Base-by-base conservation (phyloP, 2,329 filamentous ascomycete genomes). In the Pestalotiopsis sp. region DNA sequence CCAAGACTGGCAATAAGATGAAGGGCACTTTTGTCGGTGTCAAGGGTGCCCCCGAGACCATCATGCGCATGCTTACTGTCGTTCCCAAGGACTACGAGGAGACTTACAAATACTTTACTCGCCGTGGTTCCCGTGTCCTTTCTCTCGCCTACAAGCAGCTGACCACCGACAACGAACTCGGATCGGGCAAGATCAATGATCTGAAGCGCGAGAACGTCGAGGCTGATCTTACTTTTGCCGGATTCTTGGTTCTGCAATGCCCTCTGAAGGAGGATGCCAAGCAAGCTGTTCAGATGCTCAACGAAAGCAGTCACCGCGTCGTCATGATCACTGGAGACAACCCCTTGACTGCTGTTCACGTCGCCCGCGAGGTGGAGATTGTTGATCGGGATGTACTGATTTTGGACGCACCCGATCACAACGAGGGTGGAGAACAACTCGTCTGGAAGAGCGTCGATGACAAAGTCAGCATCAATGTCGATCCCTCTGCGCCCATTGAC, bases 251-350 rank as follows among this genome's bases (percentile, higher is more conserved):
- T 65, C 86, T 99, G 38, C 95, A 98, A 80, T 98, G 94, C 76
- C 96, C 96, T 4, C 86, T 99, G 68, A 99, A 99, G 83, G 95
- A 97, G 31, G 96, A 99, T 79, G 96, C 96, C 61, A 93, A 97
- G 82, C 91, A 96, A 79, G 91, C 96, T 52, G 93, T 99, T 56
- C 93, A 92, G 73, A 98, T 98, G 94, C 88, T 99, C 75, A 99
- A 98, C 78, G 96, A 99, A 84, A 98, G 95, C 82, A 98, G 95
- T 82, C 96, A 99, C 81, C 93, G 96, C 75, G 94, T 97, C 61
- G 93, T 99, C 74, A 99, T 99, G 96, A 99, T 99, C 73, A 99
- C 96, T 70, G 96, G 96, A 78, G 96, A 99, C 80, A 99, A 99
- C 80, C 95, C 96, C 13, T 87, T 99, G 66, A 99, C 96, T 56